Percentiles rank a stretch among this genome's conserved stretches.
These are phyloP conservation scores for Ophiocordyceps camponoti-rufipedis DNA, from an alignment of 2,329 filamentous ascomycete genomes.

Conservation along the genomic window DNA sequence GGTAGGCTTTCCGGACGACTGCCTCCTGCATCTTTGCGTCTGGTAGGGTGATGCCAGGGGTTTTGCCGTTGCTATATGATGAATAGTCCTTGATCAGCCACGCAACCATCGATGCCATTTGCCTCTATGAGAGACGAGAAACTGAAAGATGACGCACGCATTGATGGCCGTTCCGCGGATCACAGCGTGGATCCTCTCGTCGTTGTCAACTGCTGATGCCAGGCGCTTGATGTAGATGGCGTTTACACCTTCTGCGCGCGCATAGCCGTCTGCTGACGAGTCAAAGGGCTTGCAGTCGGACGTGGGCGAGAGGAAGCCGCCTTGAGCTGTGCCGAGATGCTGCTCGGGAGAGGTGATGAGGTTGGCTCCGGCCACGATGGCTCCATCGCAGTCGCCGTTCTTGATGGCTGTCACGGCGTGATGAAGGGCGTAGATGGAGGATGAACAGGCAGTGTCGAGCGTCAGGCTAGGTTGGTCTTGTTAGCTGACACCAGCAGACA, in stretches of 20 bases:
- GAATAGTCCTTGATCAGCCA: not conserved
- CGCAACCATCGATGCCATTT: too few relatives aligned
- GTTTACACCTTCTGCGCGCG: slow-evolving; percentile 11
- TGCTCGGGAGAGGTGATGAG: slow-evolving; percentile 11
- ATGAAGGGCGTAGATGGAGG: slow-evolving; percentile 11
- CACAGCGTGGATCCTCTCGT: slow-evolving; percentile 8
- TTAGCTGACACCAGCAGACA: not conserved
- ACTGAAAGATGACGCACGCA: not conserved
- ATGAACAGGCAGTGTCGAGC: slow-evolving; percentile 18
- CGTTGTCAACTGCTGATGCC: slow-evolving; percentile 9
- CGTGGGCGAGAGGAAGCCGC: slow-evolving; percentile 6
- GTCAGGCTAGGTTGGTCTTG: slow-evolving; percentile 6
- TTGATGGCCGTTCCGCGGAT: slow-evolving; percentile 6
- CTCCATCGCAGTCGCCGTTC: slow-evolving; percentile 12
- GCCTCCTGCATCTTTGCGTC: slow-evolving; percentile 8
- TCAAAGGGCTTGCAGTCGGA: slow-evolving; percentile 15
- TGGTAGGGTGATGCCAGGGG: slow-evolving; percentile 8
- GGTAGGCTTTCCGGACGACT: slow-evolving; percentile 23
- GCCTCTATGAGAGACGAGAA: not conserved
- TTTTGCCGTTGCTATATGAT: slow-evolving; percentile 5
- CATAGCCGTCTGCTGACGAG: slow-evolving; percentile 15
- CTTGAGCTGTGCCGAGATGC: slow-evolving; percentile 6
- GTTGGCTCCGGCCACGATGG: slow-evolving; percentile 18
- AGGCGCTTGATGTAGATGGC: slow-evolving; percentile 15
- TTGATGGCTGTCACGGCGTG: slow-evolving; percentile 10